Base-by-base conservation (phyloP, 495 filamentous ascomycete species). In the Aspergillus incahuasiensis region DNA sequence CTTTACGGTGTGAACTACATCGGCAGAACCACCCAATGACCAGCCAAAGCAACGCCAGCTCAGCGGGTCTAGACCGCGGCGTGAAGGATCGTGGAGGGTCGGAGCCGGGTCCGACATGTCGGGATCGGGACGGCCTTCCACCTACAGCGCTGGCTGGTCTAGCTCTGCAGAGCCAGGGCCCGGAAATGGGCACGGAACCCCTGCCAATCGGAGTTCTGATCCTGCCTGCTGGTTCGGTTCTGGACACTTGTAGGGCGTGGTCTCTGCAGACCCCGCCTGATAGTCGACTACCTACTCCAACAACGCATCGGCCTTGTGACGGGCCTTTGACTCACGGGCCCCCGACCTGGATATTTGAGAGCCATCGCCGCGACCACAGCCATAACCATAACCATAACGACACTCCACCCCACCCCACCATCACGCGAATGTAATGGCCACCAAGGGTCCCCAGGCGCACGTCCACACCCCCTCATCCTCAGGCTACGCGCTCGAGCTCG, bases 401-500 rank as follows among this genome's bases (percentile, higher is more conserved):
- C n/a, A n/a, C n/a, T n/a, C n/a, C n/a, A n/a, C n/a, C n/a, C n/a
- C n/a, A n/a, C n/a, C 6, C 32, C 9, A 35, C 8, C 6, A 35
- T 2, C 12, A 35, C 6, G 9, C 5, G 32, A 5, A 28, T 8
- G 8, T 5, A 35, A 35, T 35, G 32, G 32, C 6, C 32, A 5
- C 32, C 4, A 35, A 35, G 12, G 32, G 28, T 5, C 5, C 32
- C 12, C 32, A 35, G 32, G 19, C 15, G 19, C 42, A 44, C 5
- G n/a, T 19, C 22, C 6, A 35, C 34, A 35, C 34, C 34, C 3
- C 41, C 11, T 18, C 49, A 0, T 11, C 38, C 49, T 24, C 52
- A 5, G 41, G 42, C 24, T 47, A 47, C 16, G 52, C 46, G 30
- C 42, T 54, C n/a, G 52, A 54, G 30, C 42, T 54, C n/a, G 18